A percentile compares a stretch with the other conserved stretches of the same genome.
These are phyloP conservation scores for Cladosporium halotolerans DNA, from an alignment of 2,329 filamentous ascomycete species.

Conservation along the genomic window DNA sequence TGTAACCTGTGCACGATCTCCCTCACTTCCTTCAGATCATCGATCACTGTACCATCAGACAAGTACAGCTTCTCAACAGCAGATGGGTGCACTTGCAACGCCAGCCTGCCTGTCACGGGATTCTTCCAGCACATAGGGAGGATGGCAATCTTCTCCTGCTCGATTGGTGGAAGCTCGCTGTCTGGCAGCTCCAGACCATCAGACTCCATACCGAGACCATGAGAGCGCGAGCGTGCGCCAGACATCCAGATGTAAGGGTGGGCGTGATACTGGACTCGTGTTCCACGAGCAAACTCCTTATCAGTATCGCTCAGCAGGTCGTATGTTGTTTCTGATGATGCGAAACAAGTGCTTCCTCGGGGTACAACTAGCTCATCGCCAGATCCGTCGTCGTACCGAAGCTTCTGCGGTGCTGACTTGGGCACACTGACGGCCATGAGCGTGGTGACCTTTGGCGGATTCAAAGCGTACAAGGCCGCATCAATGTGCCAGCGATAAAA, in stretches of 20 bases:
- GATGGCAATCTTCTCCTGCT: conserved; percentile 61
- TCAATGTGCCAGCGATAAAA: conserved; percentile 80
- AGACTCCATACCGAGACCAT: conserved; percentile 65
- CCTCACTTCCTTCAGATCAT: conserved; percentile 59
- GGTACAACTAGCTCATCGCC: conserved; percentile 61
- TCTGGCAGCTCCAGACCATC: conserved; percentile 57
- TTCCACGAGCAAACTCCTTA: conserved; percentile 60
- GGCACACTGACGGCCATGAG: conserved; percentile 70
- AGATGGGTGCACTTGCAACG: conserved; percentile 68
- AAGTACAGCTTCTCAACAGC: conserved; percentile 65
- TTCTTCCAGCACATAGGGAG: conserved; percentile 75
- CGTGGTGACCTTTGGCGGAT: conserved; percentile 67
- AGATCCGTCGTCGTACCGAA: conserved; percentile 68
- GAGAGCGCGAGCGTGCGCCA: conserved; percentile 57
- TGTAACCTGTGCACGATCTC: conserved; percentile 67
- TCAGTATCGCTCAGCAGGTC: conserved; percentile 59
- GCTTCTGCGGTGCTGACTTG: conserved; percentile 56
- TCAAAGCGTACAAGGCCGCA: conserved; percentile 66
- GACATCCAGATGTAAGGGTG: conserved; percentile 83
- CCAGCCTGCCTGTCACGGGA: conserved; percentile 60
- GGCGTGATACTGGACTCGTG: conserved; percentile 66
- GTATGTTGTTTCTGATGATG: conserved; percentile 65
- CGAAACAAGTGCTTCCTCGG: conserved; percentile 71
- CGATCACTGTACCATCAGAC: conserved; percentile 60
- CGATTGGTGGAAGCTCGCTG: conserved; percentile 58